Conservation (phyloP, 352 stramenopile species). For the Globisporangium abappressorium region DNA sequence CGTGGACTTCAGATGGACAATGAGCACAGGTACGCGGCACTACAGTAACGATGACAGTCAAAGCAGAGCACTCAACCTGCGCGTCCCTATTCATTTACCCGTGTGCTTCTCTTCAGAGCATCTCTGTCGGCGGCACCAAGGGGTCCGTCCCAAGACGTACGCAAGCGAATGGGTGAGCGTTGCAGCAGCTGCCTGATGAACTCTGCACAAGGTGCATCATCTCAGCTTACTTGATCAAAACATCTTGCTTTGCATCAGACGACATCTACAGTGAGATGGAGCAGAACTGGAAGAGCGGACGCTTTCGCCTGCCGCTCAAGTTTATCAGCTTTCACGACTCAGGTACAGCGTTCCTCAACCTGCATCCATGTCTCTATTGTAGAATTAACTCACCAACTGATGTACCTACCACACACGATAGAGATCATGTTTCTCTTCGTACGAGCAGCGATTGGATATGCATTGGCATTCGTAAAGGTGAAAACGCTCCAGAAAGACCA, state of each 20-base stretch:
- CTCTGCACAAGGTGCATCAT: background rate
- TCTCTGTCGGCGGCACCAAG: slow-evolving; percentile 2
- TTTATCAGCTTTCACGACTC: slow-evolving; percentile 69
- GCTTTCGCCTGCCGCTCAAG: slow-evolving; percentile 58
- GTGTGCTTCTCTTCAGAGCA: background rate
- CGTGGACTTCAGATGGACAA: background rate
- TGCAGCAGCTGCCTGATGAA: background rate
- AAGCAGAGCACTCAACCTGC: background rate
- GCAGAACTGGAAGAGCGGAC: slow-evolving; percentile 36
- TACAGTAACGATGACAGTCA: no score
- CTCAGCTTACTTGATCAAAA: background rate
- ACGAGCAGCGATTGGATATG: slow-evolving; percentile 60
- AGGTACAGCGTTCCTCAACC: slow-evolving; percentile 16
- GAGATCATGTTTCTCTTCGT: slow-evolving; percentile 78
- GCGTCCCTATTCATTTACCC: no score
- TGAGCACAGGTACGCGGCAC: slow-evolving; percentile 2
- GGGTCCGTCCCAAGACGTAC: slow-evolving; percentile 33
- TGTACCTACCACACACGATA: slow-evolving; percentile 6
- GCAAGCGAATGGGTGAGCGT: slow-evolving; percentile 42
- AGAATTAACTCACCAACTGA: background rate
- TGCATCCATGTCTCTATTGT: background rate
- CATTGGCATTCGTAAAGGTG: slow-evolving; percentile 55
- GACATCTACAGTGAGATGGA: slow-evolving; percentile 77
- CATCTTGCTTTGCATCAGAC: slow-evolving; percentile 16
- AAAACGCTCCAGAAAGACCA: slow-evolving; percentile 49